These are phyloP conservation scores for Nymphaea colorata DNA, from an alignment of 164 flowering plant species.

Conservation along the genomic window DNA sequence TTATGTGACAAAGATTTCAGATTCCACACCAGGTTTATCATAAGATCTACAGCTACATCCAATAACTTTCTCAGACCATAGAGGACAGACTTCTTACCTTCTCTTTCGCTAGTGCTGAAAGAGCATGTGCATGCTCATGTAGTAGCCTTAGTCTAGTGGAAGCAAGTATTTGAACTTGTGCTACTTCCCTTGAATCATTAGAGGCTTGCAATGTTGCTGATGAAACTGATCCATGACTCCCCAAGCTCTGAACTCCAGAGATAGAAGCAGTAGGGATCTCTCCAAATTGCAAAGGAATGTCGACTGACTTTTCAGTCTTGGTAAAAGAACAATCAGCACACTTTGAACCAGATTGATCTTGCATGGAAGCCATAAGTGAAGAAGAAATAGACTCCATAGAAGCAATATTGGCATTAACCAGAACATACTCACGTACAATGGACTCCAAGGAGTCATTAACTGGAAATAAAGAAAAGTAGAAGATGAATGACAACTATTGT, in stretches of 20 bases:
- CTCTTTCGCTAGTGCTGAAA: slow-evolving; percentile 29
- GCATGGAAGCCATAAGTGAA: slow-evolving; percentile 27
- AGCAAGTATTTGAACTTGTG: slow-evolving; percentile 23
- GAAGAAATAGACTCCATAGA: slow-evolving; percentile 27
- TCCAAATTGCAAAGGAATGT: slow-evolving; percentile 7
- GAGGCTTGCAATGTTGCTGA: slow-evolving; percentile 13
- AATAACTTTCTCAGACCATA: no score
- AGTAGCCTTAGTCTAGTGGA: slow-evolving; percentile 29
- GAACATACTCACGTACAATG: slow-evolving; percentile 49
- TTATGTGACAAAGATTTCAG: no score
- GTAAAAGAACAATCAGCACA: slow-evolving; percentile 6
- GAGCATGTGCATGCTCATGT: slow-evolving; percentile 24
- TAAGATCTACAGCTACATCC: no score
- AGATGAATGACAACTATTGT: neutral
- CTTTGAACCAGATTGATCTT: slow-evolving; percentile 5
- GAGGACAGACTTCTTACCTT: slow-evolving; percentile 20
- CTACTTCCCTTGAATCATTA: slow-evolving; percentile 17
- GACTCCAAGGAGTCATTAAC: slow-evolving; percentile 38
- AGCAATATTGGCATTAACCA: slow-evolving; percentile 31
- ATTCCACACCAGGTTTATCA: no score
- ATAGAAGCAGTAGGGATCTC: slow-evolving; percentile 11
- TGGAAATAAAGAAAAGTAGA: slow-evolving; percentile 11
- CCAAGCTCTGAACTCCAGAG: slow-evolving; percentile 10
- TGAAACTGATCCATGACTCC: slow-evolving; percentile 8
- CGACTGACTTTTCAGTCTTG: slow-evolving; percentile 13